Percentiles rank a stretch among this genome's conserved stretches.
These are phyloP conservation scores for Lactuca saligna DNA, from an alignment of 129 eudicot species.

Conservation along the genomic window DNA sequence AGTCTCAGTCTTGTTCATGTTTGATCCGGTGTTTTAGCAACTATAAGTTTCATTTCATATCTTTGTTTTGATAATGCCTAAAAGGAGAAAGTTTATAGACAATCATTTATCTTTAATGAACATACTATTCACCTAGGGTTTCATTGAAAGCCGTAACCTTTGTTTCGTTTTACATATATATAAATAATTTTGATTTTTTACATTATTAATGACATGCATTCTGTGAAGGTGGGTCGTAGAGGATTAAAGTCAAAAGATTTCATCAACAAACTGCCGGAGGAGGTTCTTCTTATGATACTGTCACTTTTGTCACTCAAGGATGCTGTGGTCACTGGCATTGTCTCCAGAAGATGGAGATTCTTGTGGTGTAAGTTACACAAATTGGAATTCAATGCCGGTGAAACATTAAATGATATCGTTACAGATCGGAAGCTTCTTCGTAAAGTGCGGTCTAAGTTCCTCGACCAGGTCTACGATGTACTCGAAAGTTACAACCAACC, in stretches of 20 bases:
- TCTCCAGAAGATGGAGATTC: conserved; percentile 40
- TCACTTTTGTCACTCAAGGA: conserved; percentile 38
- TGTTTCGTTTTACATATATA: background rate
- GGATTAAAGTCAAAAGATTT: conserved; percentile 9
- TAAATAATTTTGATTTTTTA: background rate
- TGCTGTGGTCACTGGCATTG: conserved; percentile 38
- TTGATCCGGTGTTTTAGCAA: no score
- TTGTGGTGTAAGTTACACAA: conserved; percentile 32
- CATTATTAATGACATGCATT: background rate
- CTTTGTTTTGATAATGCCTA: no score
- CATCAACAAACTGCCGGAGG: conserved; percentile 42
- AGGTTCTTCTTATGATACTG: conserved; percentile 36
- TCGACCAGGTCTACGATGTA: conserved; percentile 41
- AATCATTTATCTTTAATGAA: no score
- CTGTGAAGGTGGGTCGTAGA: conserved; percentile 14
- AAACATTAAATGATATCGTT: conserved; percentile 13
- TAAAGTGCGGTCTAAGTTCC: conserved; percentile 20
- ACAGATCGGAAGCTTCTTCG: background rate
- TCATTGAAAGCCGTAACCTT: background rate
- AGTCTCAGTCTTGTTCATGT: no score
- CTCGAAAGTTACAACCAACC: conserved; percentile 24
- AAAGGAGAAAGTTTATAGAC: no score
- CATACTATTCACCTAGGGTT: background rate
- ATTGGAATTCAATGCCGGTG: conserved; percentile 38
- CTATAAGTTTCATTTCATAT: no score